phyloP scores from a whole-genome alignment of 1,284 basidiomycete genomes.

The Mycena sp. region DNA sequence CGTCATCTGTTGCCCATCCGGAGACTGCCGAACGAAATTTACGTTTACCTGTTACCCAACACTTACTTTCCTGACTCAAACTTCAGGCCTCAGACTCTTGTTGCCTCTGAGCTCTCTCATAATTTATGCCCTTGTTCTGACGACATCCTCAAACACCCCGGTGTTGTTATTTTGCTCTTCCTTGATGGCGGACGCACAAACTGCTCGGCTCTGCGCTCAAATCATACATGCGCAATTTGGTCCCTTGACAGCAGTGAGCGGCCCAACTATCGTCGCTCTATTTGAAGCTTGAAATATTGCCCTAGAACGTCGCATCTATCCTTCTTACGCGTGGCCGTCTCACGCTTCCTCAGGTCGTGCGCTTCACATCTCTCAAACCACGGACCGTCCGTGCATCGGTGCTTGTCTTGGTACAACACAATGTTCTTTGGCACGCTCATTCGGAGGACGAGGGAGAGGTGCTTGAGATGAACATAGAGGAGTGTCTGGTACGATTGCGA shows the following conservation, averaged over 20 bases:
- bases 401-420: slow-evolving; percentile 91
- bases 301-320: slow-evolving; percentile 80
- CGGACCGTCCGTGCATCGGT: slow-evolving; percentile 79
- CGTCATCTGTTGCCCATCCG: background rate
- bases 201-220: slow-evolving; percentile 75
- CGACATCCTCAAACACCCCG: background rate
- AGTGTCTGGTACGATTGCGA: slow-evolving; percentile 81
- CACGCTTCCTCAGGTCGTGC: slow-evolving; percentile 75
- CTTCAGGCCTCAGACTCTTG: too few species aligned
- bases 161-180: background rate
- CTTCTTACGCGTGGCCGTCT: slow-evolving; percentile 90
- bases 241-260: slow-evolving; percentile 74
- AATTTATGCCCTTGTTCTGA: slow-evolving; percentile 43
- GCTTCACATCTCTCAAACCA: slow-evolving; percentile 72
- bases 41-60: background rate
- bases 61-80: too few species aligned
- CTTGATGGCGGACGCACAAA: slow-evolving; percentile 77
- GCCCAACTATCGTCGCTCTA: background rate
- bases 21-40: background rate
- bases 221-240: slow-evolving; percentile 86
- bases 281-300: slow-evolving; percentile 45
- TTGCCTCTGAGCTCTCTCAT: background rate
- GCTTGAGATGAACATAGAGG: slow-evolving; percentile 81
- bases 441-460: slow-evolving; percentile 80
- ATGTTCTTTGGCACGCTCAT: slow-evolving; percentile 86